A percentile compares a stretch with the other conserved stretches of the same genome.
These are phyloP conservation scores for Nannochloris sp. DNA, from an alignment of 139 green algal genomes.

Conservation along the genomic window DNA sequence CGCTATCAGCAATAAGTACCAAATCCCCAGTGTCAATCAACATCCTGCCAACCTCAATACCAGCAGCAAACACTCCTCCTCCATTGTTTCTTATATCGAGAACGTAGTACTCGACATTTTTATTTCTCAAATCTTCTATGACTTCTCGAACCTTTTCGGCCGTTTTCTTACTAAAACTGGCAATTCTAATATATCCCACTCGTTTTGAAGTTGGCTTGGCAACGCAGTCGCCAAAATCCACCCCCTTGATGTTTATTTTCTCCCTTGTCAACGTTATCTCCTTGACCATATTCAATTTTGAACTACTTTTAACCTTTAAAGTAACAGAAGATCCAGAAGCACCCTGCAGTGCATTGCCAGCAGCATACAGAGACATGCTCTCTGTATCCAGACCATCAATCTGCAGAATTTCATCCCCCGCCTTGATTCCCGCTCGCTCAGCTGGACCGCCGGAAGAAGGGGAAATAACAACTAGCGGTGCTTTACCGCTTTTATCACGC, in stretches of 20 bases:
- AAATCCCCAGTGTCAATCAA: constrained; percentile 73
- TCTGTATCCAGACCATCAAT: constrained; percentile 63
- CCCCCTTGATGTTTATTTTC: constrained; percentile 62
- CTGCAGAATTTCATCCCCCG: constrained; percentile 67
- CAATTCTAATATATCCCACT: constrained; percentile 78
- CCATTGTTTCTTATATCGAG: constrained; percentile 93
- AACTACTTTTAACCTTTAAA: constrained; percentile 13
- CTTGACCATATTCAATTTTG: not conserved
- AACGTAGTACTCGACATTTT: constrained; percentile 35
- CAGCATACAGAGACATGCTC: constrained; percentile 79
- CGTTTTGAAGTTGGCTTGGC: constrained; percentile 15
- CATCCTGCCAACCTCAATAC: constrained; percentile 75
- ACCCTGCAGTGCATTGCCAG: constrained; percentile 63
- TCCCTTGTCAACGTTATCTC: constrained; percentile 34
- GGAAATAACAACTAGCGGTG: constrained; percentile 54
- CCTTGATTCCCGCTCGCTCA: constrained; percentile 65
- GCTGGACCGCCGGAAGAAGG: constrained; percentile 73
- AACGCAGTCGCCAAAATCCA: constrained; percentile 52
- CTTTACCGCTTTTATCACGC: not conserved
- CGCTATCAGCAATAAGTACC: constrained; percentile 86
- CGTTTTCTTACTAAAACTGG: constrained; percentile 82
- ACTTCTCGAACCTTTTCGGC: constrained; percentile 43
- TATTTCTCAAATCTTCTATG: constrained; percentile 37
- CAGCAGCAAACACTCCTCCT: constrained; percentile 86
- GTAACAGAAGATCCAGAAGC: constrained; percentile 44